A percentile compares a stretch with the other conserved stretches of the same genome.
Evolutionary conservation across 441 rosid genomes (phyloP).

Genomic region (Hura crepitans): DNA sequence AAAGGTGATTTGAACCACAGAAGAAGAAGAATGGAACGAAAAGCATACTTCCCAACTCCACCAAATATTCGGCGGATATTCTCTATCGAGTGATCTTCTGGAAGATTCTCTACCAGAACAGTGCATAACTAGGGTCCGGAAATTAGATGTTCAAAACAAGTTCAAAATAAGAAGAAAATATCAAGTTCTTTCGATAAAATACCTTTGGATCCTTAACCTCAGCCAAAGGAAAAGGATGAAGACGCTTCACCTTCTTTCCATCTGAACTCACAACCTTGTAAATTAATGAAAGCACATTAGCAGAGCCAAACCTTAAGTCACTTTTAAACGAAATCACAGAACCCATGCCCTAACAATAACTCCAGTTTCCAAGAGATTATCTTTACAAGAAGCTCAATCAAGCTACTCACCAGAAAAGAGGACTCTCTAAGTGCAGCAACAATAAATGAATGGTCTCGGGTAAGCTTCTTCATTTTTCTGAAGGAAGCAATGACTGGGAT

Average conservation of each 20-base stretch:
- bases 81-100: constrained; percentile 74
- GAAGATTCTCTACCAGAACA: constrained; percentile 93
- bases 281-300: constrained; percentile 5
- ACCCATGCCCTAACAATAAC: not conserved
- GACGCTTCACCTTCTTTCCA: constrained; percentile 81
- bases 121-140: constrained; percentile 58
- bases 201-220: constrained; percentile 82
- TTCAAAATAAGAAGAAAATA: not conserved
- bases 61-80: constrained; percentile 62
- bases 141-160: constrained; percentile 31
- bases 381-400: not conserved
- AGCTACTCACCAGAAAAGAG: constrained; percentile 60
- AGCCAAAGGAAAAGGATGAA: constrained; percentile 50
- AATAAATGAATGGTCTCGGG: constrained; percentile 45
- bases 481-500: constrained; percentile 60
- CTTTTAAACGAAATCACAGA: not conserved
- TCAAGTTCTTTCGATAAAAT: constrained; percentile 25
- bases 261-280: constrained; percentile 63
- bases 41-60: constrained; percentile 71
- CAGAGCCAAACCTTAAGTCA: not conserved
- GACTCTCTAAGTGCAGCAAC: constrained; percentile 74
- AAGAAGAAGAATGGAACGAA: constrained; percentile 1
- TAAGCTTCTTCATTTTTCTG: constrained; percentile 74
- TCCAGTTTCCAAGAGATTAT: constrained; percentile 5
- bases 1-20: not conserved